Evolutionary conservation across 2,329 filamentous ascomycete genomes (phyloP), one percentile per base, ranked within the genome.

Genomic region (Huntiella decipiens): DNA sequence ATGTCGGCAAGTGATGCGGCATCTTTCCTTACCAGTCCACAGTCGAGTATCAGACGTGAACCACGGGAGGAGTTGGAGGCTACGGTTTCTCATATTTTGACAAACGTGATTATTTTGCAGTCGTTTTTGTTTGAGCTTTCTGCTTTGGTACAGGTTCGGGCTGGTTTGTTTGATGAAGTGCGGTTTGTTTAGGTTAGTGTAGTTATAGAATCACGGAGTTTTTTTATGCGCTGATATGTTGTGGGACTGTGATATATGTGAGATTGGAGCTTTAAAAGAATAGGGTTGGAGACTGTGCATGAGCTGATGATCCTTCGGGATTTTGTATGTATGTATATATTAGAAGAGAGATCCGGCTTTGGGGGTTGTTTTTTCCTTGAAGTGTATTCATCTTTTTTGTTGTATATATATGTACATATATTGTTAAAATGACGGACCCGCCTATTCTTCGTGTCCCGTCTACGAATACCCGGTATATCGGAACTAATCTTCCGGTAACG

Each of bases 91-190:
- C 82, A 88, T 57, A 66, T 88, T 8, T 63, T 91, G 51, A 88
- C 82, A 4, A 91, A 88, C 57, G 74, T 81, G 36, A 73, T 88
- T 48, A 73, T 88, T 43, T 65, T 86, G 48, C 83, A 91, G 58
- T 80, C 82, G 33, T 91, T 91, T 57, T 61, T 88, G 43, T 67
- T 88, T 43, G 83, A 91, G 59, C 60, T 88, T 47, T 77, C 81
- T 2, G 79, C 80, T 19, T 60, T 87, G 54, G 67, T 86, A 49
- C 82, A 88, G 58, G 77, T 82, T 33, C 68, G 83, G 46, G 80
- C 79, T 17, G 77, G 77, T 10, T 59, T 87, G 41, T 87, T 88
- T 60, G 79, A 79, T 45, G 83, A 88, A 58, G 77, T 85, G 19
- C 73, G 71, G 35, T 84, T 79, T 48, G 58, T 61, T 8, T 53